These are phyloP conservation scores for Cutaneotrichosporon dermatis DNA, from an alignment of 1,284 basidiomycete genomes.

Conservation along the genomic window DNA sequence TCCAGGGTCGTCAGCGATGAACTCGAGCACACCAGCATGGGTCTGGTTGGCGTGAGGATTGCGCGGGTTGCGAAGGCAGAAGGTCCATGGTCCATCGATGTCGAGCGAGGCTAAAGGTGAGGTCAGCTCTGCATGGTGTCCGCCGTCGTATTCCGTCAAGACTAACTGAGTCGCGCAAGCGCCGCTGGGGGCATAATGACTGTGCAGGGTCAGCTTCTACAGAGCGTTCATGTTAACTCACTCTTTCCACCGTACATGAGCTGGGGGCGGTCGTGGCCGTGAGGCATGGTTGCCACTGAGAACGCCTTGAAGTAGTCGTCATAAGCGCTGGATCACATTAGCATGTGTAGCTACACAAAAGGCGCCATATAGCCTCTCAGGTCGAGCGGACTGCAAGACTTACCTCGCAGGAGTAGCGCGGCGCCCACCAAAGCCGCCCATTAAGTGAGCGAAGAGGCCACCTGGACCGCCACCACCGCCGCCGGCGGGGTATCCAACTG, in stretches of 20 bases:
- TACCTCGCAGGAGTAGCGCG: constrained; percentile 24
- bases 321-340: constrained; percentile 30
- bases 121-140: background rate
- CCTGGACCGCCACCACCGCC: constrained; percentile 20
- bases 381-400: constrained; percentile 10
- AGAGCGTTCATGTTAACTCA: constrained; percentile 50
- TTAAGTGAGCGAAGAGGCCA: constrained; percentile 30
- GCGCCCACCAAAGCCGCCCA: constrained; percentile 27
- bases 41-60: constrained; percentile 77
- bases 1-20: constrained; percentile 89
- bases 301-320: constrained; percentile 51
- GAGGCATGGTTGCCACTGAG: constrained; percentile 48
- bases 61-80: constrained; percentile 84
- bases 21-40: constrained; percentile 95
- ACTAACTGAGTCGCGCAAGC: constrained; percentile 71
- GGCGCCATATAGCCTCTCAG: too few relatives aligned
- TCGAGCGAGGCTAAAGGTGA: constrained; percentile 64
- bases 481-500: background rate
- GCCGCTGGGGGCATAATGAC: constrained; percentile 98
- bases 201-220: constrained; percentile 41
- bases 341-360: background rate
- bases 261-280: constrained; percentile 44
- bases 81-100: constrained; percentile 91
- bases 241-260: constrained; percentile 83
- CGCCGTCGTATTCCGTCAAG: background rate